These are phyloP conservation scores for Pleurotus platypus DNA, from an alignment of 768 basidiomycete species.

Conservation along the genomic window DNA sequence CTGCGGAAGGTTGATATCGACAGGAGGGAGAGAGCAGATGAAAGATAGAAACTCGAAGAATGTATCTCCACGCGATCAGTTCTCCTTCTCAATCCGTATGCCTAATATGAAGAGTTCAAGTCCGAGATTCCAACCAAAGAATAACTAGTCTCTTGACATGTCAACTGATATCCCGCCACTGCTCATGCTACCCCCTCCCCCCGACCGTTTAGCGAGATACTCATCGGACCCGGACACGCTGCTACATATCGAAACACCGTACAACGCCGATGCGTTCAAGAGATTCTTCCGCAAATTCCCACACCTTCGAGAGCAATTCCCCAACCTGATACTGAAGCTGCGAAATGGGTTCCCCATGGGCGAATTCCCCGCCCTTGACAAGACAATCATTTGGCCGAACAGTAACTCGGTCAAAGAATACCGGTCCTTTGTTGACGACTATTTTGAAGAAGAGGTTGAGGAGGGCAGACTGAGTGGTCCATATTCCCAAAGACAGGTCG, in stretches of 20 bases:
- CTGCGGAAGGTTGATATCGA: too few species aligned
- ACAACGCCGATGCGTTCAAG: constrained; percentile 13
- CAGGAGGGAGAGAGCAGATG: too few species aligned
- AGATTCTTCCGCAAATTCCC: background rate
- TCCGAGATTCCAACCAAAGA: too few species aligned
- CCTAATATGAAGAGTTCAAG: too few species aligned
- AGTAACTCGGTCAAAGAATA: constrained; percentile 13
- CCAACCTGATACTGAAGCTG: background rate
- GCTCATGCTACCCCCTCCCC: background rate
- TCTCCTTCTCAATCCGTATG: too few species aligned
- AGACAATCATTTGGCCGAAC: constrained; percentile 20
- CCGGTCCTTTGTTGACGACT: constrained; percentile 8
- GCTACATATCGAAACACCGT: constrained; percentile 13
- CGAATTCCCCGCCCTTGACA: constrained; percentile 12
- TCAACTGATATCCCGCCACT: too few species aligned
- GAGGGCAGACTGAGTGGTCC: constrained; percentile 19
- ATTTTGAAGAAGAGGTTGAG: constrained; percentile 14
- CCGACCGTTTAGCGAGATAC: background rate
- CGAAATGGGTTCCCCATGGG: constrained; percentile 22
- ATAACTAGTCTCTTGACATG: too few species aligned
- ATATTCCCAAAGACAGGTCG: constrained; percentile 14
- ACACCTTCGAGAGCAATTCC: background rate
- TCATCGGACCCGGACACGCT: background rate
- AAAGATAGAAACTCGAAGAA: too few species aligned
- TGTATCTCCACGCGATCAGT: too few species aligned